These are phyloP conservation scores for Quercus phellos DNA, from an alignment of 331 rosid species.

Conservation along the genomic window DNA sequence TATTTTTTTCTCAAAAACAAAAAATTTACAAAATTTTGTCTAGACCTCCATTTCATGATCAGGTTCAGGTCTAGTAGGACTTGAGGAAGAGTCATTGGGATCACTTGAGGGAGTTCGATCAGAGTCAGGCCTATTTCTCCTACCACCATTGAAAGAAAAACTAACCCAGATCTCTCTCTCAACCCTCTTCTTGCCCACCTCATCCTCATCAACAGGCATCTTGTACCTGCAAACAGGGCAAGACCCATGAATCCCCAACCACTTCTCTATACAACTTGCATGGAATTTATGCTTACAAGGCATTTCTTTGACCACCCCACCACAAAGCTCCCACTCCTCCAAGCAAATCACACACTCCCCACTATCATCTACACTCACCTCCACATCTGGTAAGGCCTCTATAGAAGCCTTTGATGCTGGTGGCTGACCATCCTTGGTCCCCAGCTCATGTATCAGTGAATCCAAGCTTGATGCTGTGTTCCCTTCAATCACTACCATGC, in stretches of 20 bases:
- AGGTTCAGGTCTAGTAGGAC: neutral
- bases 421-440: constrained; percentile 45
- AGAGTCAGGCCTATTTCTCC: constrained; percentile 22
- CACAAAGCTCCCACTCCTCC: constrained; percentile 56
- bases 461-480: constrained; percentile 34
- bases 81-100: constrained; percentile 21
- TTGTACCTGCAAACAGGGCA: constrained; percentile 75
- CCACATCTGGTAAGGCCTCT: constrained; percentile 44
- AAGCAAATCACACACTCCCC: constrained; percentile 70
- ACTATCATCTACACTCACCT: constrained; percentile 23
- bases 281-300: constrained; percentile 79
- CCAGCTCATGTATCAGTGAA: constrained; percentile 39
- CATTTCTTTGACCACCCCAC: constrained; percentile 53
- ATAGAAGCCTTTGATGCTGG: constrained; percentile 81
- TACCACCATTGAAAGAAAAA: constrained; percentile 38
- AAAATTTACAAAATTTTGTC: neutral
- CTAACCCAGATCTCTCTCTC: constrained; percentile 61
- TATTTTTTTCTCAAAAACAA: neutral
- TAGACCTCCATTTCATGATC: constrained; percentile 20
- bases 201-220: constrained; percentile 65
- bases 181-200: constrained; percentile 31
- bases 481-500: constrained; percentile 57
- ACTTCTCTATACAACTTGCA: constrained; percentile 54
- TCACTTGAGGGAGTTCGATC: constrained; percentile 29
- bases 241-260: constrained; percentile 70